phyloP scores from a whole-genome alignment of 176 grass and related monocot species.

The sorghum (Sorghum bicolor) region DNA sequence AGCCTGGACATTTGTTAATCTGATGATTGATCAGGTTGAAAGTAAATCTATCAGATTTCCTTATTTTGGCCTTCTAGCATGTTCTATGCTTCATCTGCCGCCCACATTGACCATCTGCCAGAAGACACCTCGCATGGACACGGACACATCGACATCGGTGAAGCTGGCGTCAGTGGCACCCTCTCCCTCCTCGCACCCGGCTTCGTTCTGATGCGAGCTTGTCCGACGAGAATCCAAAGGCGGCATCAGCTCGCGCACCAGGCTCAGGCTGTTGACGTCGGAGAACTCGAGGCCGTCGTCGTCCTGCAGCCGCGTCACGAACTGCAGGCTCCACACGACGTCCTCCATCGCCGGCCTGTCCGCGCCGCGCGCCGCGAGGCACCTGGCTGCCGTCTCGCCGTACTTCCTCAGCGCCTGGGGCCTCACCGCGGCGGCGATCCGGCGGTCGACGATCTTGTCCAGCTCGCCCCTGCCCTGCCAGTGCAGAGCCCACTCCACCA shows the following conservation, averaged over 20 bases:
- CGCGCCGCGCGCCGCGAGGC: slow-evolving; percentile 14
- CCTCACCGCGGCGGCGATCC: slow-evolving; percentile 17
- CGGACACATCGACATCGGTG: slow-evolving; percentile 24
- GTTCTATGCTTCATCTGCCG: neutral
- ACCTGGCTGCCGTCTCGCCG: slow-evolving; percentile 35
- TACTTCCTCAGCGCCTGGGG: slow-evolving; percentile 27
- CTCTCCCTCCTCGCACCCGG: neutral
- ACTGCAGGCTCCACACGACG: slow-evolving; percentile 48
- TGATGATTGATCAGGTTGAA: too few species aligned
- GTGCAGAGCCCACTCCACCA: slow-evolving; percentile 39
- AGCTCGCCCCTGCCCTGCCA: slow-evolving; percentile 35
- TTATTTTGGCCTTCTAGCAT: neutral
- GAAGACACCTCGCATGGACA: slow-evolving; percentile 47
- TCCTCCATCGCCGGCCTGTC: slow-evolving; percentile 46
- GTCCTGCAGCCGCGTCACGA: slow-evolving; percentile 44
- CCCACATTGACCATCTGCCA: slow-evolving; percentile 40
- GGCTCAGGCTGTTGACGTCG: slow-evolving; percentile 35
- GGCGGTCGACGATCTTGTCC: slow-evolving; percentile 33
- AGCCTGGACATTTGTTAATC: neutral
- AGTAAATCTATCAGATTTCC: neutral
- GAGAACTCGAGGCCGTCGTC: slow-evolving; percentile 4
- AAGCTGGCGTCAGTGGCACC: neutral
- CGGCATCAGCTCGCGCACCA: neutral
- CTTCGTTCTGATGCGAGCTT: neutral
- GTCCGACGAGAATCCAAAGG: neutral